A percentile compares a stretch with the other conserved stretches of the same genome.
Evolutionary conservation across 345 rosid genomes (phyloP).

Genomic region (Passiflora organensis): DNA sequence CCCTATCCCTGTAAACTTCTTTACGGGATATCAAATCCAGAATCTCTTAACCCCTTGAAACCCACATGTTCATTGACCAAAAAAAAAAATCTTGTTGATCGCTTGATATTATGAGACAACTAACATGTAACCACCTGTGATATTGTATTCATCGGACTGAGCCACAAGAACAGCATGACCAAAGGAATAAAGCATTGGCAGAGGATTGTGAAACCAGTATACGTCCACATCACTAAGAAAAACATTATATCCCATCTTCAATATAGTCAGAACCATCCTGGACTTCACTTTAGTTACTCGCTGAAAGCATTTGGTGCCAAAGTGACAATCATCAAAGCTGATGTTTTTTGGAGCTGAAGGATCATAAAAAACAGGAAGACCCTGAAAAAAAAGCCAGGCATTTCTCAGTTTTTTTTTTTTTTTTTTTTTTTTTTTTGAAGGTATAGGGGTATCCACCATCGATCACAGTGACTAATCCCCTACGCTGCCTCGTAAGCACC

Average conservation of each 20-base stretch:
- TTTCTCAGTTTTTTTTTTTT: no score
- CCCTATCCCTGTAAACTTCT: no score
- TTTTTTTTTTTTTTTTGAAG: no score
- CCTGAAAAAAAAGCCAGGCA: constrained; percentile 36
- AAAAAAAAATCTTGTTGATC: neutral
- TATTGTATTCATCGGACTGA: constrained; percentile 82
- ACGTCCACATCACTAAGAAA: constrained; percentile 88
- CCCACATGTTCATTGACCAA: constrained; percentile 5
- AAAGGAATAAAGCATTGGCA: constrained; percentile 58
- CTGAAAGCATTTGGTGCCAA: constrained; percentile 89
- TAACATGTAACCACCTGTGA: constrained; percentile 39
- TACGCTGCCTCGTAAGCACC: no score
- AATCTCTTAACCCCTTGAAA: no score
- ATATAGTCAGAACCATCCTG: constrained; percentile 67
- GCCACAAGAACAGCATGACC: constrained; percentile 72
- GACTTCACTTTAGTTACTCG: constrained; percentile 90
- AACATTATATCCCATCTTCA: constrained; percentile 84
- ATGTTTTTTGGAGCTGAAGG: constrained; percentile 64
- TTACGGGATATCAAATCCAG: constrained; percentile 1
- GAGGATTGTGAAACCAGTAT: constrained; percentile 77
- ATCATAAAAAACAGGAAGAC: constrained; percentile 79
- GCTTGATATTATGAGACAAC: no score
- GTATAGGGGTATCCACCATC: no score
- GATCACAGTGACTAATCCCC: no score
- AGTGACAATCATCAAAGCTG: constrained; percentile 88